Percentiles rank a stretch among this genome's conserved stretches.
phyloP scores from a whole-genome alignment of 2,329 filamentous ascomycete species.

The Aspergillus texensis region DNA sequence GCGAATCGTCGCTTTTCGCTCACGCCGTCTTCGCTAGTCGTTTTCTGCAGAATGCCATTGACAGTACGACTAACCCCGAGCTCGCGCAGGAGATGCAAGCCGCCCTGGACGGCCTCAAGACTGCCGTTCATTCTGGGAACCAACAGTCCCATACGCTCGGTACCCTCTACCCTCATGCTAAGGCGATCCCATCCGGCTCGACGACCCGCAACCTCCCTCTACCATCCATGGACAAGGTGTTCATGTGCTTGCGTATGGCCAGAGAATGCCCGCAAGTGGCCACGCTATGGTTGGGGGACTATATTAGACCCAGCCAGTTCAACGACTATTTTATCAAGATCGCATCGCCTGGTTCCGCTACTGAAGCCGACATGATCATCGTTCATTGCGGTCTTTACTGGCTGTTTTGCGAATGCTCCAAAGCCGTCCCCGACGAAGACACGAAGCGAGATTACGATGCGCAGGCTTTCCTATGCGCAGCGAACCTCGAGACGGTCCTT shows the following conservation, averaged over 20 bases:
- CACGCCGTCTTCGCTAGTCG: conserved; percentile 10
- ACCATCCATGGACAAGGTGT: conserved; percentile 5
- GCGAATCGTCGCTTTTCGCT: conserved; percentile 8
- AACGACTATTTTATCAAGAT: conserved; percentile 15
- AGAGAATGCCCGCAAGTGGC: neutral
- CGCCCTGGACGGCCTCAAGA: neutral
- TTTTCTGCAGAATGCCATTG: conserved; percentile 10
- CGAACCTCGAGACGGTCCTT: conserved; percentile 18
- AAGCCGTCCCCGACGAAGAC: neutral
- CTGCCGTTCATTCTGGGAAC: conserved; percentile 1
- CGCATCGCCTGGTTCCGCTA: conserved; percentile 13
- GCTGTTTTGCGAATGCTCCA: conserved; percentile 14
- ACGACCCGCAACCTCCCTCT: conserved; percentile 7
- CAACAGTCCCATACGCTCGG: conserved; percentile 9
- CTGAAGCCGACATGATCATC: conserved; percentile 18
- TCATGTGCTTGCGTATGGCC: conserved; percentile 9
- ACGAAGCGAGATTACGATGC: conserved; percentile 5
- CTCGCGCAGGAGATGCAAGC: neutral
- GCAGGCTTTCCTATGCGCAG: conserved; percentile 11
- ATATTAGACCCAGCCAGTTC: conserved; percentile 6
- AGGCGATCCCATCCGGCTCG: neutral
- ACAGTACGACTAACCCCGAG: neutral
- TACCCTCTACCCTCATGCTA: neutral
- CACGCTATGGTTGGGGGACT: no score
- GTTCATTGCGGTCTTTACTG: conserved; percentile 15